Percentiles rank a stretch among this genome's conserved stretches.
These are phyloP conservation scores for Aspergillus conjunctus DNA, from an alignment of 495 filamentous ascomycete species.

Conservation along the genomic window DNA sequence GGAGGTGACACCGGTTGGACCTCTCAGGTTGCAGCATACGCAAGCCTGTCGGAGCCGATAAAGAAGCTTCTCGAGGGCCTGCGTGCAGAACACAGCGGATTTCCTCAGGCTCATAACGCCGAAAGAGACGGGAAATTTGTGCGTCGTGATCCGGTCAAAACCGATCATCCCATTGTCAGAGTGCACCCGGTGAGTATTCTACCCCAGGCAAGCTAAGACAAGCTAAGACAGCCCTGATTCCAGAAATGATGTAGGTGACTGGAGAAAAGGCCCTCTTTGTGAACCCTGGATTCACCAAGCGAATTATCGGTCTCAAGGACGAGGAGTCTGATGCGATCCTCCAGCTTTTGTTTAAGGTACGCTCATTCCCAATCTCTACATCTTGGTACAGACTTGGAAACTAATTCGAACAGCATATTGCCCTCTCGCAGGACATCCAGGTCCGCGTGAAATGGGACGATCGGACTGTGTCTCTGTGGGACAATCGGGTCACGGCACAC, in stretches of 20 bases:
- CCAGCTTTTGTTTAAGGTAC: constrained; percentile 11
- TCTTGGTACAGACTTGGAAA: too few relatives aligned
- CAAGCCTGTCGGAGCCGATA: constrained; percentile 66
- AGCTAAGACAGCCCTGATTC: background rate
- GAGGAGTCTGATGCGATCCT: constrained; percentile 15
- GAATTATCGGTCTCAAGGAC: constrained; percentile 14
- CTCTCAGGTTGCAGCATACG: constrained; percentile 73
- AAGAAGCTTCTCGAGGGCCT: constrained; percentile 71
- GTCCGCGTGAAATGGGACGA: constrained; percentile 46
- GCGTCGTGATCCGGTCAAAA: constrained; percentile 65
- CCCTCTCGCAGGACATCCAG: constrained; percentile 48
- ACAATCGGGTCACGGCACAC: constrained; percentile 47
- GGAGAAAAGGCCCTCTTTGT: constrained; percentile 12
- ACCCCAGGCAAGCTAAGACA: background rate
- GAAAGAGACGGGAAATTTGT: constrained; percentile 62
- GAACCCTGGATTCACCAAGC: constrained; percentile 17
- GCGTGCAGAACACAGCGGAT: constrained; percentile 70
- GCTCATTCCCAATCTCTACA: background rate
- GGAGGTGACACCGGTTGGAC: constrained; percentile 76
- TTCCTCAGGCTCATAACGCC: constrained; percentile 69
- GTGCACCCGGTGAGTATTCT: constrained; percentile 8
- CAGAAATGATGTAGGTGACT: background rate
- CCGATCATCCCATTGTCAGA: constrained; percentile 70
- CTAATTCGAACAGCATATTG: constrained; percentile 36
- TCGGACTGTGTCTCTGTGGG: constrained; percentile 51